phyloP scores from a whole-genome alignment of 2,329 filamentous ascomycete genomes.

The Diaporthe eres region DNA sequence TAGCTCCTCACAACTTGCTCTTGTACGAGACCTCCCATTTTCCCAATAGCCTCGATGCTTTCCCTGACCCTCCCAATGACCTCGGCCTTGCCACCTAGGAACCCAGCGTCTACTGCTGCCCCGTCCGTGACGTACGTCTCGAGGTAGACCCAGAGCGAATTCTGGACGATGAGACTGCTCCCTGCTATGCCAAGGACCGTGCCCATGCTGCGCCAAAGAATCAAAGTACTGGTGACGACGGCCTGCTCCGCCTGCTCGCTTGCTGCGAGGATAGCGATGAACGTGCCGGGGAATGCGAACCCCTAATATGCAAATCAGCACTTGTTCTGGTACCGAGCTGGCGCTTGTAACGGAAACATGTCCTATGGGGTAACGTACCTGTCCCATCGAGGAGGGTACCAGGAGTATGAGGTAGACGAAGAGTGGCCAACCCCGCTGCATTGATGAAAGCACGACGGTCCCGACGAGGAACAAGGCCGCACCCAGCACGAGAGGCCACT shows the following conservation, averaged over 20 bases:
- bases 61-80: slow-evolving; percentile 66
- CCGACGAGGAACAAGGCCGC: slow-evolving; percentile 64
- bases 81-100: slow-evolving; percentile 58
- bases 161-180: slow-evolving; percentile 81
- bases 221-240: slow-evolving; percentile 78
- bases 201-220: slow-evolving; percentile 79
- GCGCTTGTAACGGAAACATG: neutral
- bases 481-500: slow-evolving; percentile 71
- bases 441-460: slow-evolving; percentile 61
- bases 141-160: slow-evolving; percentile 74
- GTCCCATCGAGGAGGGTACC: slow-evolving; percentile 68
- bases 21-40: slow-evolving; percentile 59
- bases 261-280: slow-evolving; percentile 74
- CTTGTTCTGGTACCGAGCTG: neutral
- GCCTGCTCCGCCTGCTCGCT: slow-evolving; percentile 74
- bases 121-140: slow-evolving; percentile 62
- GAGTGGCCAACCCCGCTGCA: slow-evolving; percentile 66
- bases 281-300: slow-evolving; percentile 74
- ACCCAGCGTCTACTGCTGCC: slow-evolving; percentile 60
- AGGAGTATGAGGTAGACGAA: slow-evolving; percentile 69
- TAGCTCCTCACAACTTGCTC: slow-evolving; percentile 71
- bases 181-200: slow-evolving; percentile 80
- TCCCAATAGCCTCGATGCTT: slow-evolving; percentile 68
- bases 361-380: slow-evolving; percentile 44
- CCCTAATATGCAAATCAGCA: slow-evolving; percentile 53